These are phyloP conservation scores for Colletotrichum lindemuthianum DNA, from an alignment of 2,329 filamentous ascomycete genomes.

Conservation along the genomic window DNA sequence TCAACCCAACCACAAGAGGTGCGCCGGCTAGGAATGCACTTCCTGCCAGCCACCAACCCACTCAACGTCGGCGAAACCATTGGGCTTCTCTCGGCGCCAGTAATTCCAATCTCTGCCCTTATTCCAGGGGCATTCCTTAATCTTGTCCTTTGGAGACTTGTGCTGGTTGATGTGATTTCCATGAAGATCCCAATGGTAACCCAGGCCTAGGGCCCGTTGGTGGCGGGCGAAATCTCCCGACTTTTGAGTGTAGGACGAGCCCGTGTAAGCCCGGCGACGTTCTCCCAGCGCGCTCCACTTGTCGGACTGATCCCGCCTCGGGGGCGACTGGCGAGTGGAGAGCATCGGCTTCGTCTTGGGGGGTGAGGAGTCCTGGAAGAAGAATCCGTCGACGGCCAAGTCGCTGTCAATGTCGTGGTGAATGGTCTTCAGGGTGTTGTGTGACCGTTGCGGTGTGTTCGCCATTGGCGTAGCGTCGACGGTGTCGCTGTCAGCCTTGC, in stretches of 20 bases:
- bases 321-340: constrained; percentile 67
- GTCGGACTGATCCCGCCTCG: constrained; percentile 73
- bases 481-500: constrained; percentile 60
- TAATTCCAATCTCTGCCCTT: constrained; percentile 68
- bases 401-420: constrained; percentile 69
- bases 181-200: constrained; percentile 60
- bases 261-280: constrained; percentile 75
- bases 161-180: constrained; percentile 50
- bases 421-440: constrained; percentile 42
- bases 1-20: constrained; percentile 71
- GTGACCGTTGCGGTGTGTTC: constrained; percentile 50
- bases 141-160: constrained; percentile 56
- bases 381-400: constrained; percentile 74
- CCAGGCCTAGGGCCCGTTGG: constrained; percentile 60
- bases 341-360: constrained; percentile 40
- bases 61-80: constrained; percentile 83
- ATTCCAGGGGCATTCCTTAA: constrained; percentile 65
- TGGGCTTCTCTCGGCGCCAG: constrained; percentile 70
- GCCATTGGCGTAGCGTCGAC: constrained; percentile 51
- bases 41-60: constrained; percentile 94
- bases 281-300: constrained; percentile 93
- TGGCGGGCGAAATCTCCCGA: constrained; percentile 58
- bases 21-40: constrained; percentile 51
- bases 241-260: constrained; percentile 60
- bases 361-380: constrained; percentile 73